phyloP scores from a whole-genome alignment of 768 basidiomycete genomes.

The Inosperma sp. region DNA sequence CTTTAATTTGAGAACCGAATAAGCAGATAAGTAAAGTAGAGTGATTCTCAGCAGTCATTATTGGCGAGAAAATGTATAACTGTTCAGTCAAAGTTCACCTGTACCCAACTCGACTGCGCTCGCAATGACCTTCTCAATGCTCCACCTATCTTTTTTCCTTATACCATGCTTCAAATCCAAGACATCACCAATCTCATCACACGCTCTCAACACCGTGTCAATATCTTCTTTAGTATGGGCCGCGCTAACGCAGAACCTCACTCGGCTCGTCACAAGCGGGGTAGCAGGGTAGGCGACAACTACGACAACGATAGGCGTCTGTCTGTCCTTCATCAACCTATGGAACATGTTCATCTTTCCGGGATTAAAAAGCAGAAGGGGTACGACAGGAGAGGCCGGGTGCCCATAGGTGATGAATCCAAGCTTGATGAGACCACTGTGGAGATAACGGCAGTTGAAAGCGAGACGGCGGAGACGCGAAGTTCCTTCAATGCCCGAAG shows the following conservation, averaged over 20 bases:
- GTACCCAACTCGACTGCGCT: slow-evolving; percentile 67
- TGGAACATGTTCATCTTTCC: slow-evolving; percentile 94
- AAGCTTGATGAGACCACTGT: slow-evolving; percentile 77
- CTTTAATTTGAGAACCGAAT: too few relatives aligned
- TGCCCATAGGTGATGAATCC: slow-evolving; percentile 97
- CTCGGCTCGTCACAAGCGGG: slow-evolving; percentile 79
- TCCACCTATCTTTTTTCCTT: slow-evolving; percentile 59
- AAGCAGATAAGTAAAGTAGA: too few relatives aligned
- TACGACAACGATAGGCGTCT: slow-evolving; percentile 81
- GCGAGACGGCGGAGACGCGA: slow-evolving; percentile 82
- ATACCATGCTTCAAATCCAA: slow-evolving; percentile 85
- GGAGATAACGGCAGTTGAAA: slow-evolving; percentile 93
- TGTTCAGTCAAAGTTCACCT: neutral
- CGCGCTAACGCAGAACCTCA: slow-evolving; percentile 91
- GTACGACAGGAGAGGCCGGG: slow-evolving; percentile 88
- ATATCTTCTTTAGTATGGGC: slow-evolving; percentile 97
- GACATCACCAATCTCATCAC: slow-evolving; percentile 87
- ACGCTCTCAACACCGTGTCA: slow-evolving; percentile 77
- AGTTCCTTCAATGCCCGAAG: slow-evolving; percentile 81
- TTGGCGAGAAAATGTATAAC: neutral
- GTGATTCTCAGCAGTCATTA: too few relatives aligned
- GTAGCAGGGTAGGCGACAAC: slow-evolving; percentile 92
- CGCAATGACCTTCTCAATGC: slow-evolving; percentile 64
- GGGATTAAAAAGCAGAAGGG: slow-evolving; percentile 85
- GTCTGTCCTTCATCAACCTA: slow-evolving; percentile 77